These are phyloP conservation scores for Boletus barrowsii DNA, from an alignment of 768 basidiomycete genomes.

Conservation along the genomic window DNA sequence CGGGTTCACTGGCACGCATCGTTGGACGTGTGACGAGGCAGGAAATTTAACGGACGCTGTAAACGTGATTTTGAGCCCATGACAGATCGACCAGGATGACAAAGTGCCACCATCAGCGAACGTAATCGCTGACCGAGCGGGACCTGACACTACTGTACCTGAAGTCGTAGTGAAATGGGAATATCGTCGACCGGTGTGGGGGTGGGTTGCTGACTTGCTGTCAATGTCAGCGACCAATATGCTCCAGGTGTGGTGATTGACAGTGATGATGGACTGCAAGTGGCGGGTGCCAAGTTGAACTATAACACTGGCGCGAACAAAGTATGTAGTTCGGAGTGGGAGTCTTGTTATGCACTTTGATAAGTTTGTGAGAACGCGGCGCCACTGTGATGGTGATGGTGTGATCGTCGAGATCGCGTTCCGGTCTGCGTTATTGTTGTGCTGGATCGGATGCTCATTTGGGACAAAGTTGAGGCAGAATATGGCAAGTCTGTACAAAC, in stretches of 20 bases:
- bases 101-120: too few relatives aligned
- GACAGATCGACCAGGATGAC: neutral
- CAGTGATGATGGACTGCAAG: neutral
- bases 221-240: neutral
- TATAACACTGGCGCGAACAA: neutral
- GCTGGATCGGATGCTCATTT: neutral
- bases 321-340: neutral
- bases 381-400: neutral
- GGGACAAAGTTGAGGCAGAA: too few relatives aligned
- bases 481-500: too few relatives aligned
- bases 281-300: neutral
- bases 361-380: neutral
- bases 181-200: neutral
- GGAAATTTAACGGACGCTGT: neutral
- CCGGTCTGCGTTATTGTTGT: neutral
- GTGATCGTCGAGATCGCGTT: neutral
- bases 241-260: neutral
- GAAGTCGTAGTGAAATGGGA: neutral
- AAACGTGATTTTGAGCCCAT: too few relatives aligned
- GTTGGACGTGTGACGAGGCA: neutral
- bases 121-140: neutral
- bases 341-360: neutral
- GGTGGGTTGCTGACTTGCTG: neutral
- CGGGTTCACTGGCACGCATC: too few relatives aligned
- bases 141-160: neutral